A percentile compares a stretch with the other conserved stretches of the same genome.
Conservation (phyloP, 176 grass and related monocot genomes). For the Hyparrhenia diplandra region DNA sequence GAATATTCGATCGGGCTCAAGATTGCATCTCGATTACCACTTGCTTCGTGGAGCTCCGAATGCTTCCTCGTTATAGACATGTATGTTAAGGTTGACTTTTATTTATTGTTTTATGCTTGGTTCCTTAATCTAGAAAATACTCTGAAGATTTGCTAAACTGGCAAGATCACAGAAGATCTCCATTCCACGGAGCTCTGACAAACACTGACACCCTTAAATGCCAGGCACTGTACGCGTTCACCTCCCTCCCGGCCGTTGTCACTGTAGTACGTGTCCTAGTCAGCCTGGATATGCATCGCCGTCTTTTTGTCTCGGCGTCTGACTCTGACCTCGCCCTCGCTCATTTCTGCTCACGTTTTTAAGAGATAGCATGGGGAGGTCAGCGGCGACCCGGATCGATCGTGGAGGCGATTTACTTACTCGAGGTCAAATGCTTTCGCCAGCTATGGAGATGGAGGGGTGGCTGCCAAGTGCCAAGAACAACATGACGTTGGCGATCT, state of each 20-base stretch:
- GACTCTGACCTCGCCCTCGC: not conserved
- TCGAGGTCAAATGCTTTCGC: not conserved
- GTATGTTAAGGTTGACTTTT: slow-evolving; percentile 2
- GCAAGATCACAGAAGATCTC: slow-evolving; percentile 19
- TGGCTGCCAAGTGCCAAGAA: not conserved
- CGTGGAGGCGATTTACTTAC: not conserved
- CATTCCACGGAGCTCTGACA: not conserved
- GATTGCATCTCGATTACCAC: not conserved
- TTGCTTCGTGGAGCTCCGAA: not conserved
- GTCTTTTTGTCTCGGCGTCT: slow-evolving; percentile 10
- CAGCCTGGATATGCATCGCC: not conserved
- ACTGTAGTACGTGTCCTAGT: slow-evolving; percentile 3
- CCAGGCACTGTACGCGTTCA: not conserved
- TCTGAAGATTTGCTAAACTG: slow-evolving; percentile 1
- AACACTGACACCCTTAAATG: not conserved
- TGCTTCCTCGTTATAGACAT: not conserved
- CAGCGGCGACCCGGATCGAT: not conserved
- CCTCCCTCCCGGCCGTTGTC: not conserved
- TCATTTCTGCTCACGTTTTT: not conserved
- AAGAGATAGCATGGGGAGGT: not conserved
- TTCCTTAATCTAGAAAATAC: not conserved
- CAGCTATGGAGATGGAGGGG: not conserved
- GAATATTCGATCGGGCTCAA: not conserved
- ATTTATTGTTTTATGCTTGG: not conserved
- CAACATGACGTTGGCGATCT: not conserved